A percentile compares a stretch with the other conserved stretches of the same genome.
These are phyloP conservation scores for Zalerion maritima DNA, from an alignment of 495 filamentous ascomycete genomes.

Conservation along the genomic window DNA sequence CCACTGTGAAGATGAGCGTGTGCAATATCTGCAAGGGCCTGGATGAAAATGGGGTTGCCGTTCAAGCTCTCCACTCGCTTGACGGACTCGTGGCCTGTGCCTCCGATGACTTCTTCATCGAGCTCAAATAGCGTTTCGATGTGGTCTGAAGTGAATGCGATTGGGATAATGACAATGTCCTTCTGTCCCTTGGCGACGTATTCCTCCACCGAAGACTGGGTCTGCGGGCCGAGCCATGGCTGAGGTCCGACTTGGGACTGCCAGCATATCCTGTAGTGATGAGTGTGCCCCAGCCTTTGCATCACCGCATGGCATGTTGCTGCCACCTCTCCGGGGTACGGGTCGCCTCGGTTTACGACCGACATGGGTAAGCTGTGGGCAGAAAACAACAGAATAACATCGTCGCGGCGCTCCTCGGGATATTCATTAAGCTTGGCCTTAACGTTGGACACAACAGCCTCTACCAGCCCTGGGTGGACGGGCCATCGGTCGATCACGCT, in stretches of 20 bases:
- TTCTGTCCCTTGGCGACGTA: conserved; percentile 86
- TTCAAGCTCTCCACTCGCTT: conserved; percentile 92
- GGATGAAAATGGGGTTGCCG: conserved; percentile 79
- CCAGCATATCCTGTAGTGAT: conserved; percentile 91
- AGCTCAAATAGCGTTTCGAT: conserved; percentile 96
- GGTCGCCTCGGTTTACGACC: conserved; percentile 88
- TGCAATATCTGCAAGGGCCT: conserved; percentile 78
- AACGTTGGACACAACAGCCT: conserved; percentile 83
- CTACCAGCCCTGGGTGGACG: conserved; percentile 72
- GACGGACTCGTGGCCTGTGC: conserved; percentile 66
- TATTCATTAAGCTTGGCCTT: conserved; percentile 71
- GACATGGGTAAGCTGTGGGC: conserved; percentile 95
- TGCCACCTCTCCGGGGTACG: conserved; percentile 91
- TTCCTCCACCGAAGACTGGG: conserved; percentile 67
- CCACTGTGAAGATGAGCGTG: conserved; percentile 60
- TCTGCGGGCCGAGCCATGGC: conserved; percentile 94
- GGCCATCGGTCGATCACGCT: conserved; percentile 99
- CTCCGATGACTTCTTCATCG: conserved; percentile 88
- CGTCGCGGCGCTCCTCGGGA: conserved; percentile 56
- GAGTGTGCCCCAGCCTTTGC: conserved; percentile 69
- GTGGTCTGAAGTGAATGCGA: conserved; percentile 96
- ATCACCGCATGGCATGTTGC: conserved; percentile 97
- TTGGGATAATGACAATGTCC: conserved; percentile 82
- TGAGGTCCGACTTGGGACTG: conserved; percentile 95
- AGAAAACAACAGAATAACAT: conserved; percentile 82